Percentiles rank a stretch among this genome's conserved stretches.
Evolutionary conservation across 2,329 filamentous ascomycete species (phyloP).

Genomic region (Rugonectria rugulosa): DNA sequence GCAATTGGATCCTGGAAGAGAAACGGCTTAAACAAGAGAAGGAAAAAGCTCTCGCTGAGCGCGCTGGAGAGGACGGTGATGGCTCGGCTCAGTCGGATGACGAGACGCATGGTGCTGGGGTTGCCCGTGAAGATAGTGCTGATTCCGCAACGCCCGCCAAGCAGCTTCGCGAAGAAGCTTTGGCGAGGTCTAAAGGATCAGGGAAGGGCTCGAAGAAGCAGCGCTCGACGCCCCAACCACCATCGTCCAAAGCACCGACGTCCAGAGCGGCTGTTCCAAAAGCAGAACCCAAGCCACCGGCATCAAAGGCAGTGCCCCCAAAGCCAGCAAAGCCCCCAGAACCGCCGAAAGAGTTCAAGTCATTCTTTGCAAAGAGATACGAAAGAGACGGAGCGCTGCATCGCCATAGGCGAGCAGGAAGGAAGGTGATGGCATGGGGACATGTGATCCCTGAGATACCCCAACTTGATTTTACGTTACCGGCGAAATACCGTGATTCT

Average conservation of each 20-base stretch:
- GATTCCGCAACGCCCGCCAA: conserved; percentile 59
- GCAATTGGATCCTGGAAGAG: conserved; percentile 87
- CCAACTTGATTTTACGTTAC: conserved; percentile 77
- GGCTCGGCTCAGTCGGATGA: conserved; percentile 33
- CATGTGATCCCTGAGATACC: conserved; percentile 76
- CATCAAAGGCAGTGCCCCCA: conserved; percentile 5
- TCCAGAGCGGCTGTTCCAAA: conserved; percentile 3
- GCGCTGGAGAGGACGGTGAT: conserved; percentile 43
- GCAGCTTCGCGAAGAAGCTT: conserved; percentile 78
- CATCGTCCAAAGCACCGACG: conserved; percentile 20
- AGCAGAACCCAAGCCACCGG: conserved; percentile 1
- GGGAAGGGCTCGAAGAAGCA: conserved; percentile 44
- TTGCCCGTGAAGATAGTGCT: conserved; percentile 65
- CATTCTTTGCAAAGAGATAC: conserved; percentile 84
- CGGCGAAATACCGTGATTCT: conserved; percentile 67
- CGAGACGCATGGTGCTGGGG: conserved; percentile 46
- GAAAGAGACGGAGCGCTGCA: conserved; percentile 82
- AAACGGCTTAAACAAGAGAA: conserved; percentile 81
- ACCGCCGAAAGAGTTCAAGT: conserved; percentile 73
- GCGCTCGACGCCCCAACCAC: conserved; percentile 38
- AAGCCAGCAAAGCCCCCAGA: conserved; percentile 43
- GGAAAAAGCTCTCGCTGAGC: conserved; percentile 60
- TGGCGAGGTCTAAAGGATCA: conserved; percentile 58
- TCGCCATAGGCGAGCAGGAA: conserved; percentile 71
- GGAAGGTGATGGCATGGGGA: conserved; percentile 82